Evolutionary conservation across 2,329 filamentous ascomycete genomes (phyloP).

Genomic region (Pseudogymnoascus sp.): DNA sequence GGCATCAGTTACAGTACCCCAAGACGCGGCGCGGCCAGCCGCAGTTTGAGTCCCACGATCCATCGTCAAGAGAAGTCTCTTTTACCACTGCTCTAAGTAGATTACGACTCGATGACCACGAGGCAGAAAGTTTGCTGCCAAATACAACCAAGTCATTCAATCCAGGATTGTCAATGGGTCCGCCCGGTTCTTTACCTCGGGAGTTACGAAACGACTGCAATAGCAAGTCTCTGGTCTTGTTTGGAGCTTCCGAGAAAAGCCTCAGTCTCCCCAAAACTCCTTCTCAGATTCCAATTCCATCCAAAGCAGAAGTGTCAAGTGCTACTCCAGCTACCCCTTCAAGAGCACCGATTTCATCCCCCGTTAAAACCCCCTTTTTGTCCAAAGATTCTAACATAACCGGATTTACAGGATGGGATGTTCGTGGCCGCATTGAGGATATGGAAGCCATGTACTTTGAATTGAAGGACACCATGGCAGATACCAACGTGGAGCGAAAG

Average conservation of each 20-base stretch:
- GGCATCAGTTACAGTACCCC: background rate
- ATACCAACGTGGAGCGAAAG: constrained; percentile 59
- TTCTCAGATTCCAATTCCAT: constrained; percentile 28
- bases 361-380: constrained; percentile 48
- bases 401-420: constrained; percentile 64
- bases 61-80: constrained; percentile 31
- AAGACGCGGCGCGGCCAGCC: background rate
- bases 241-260: constrained; percentile 13
- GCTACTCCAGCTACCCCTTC: constrained; percentile 28
- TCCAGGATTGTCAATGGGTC: constrained; percentile 2
- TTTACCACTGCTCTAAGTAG: constrained; percentile 32
- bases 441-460: constrained; percentile 68
- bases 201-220: constrained; percentile 20
- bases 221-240: constrained; percentile 24
- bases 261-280: constrained; percentile 24
- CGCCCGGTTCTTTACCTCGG: constrained; percentile 15
- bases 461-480: constrained; percentile 65
- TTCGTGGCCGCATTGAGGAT: constrained; percentile 65
- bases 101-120: constrained; percentile 25
- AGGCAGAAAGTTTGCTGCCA: constrained; percentile 4
- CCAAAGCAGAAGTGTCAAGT: constrained; percentile 22
- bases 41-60: constrained; percentile 15
- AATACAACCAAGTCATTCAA: background rate
- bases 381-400: constrained; percentile 66
- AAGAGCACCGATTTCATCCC: constrained; percentile 34